Evolutionary conservation across 805 yeast species (phyloP).

Genomic region (Metschnikowia matae): DNA sequence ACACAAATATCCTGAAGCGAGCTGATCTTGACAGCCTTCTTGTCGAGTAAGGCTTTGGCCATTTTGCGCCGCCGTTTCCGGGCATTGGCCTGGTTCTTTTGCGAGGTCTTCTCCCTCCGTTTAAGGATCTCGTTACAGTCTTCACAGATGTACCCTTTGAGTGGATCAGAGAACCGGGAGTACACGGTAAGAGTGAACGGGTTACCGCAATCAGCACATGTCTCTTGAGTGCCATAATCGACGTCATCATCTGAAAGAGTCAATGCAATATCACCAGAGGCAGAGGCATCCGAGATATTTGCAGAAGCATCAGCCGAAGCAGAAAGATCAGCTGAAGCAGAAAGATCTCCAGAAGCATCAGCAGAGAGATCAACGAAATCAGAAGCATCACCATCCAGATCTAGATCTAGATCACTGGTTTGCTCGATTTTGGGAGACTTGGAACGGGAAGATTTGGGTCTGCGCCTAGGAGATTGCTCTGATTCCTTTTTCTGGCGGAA

Average conservation of each 20-base stretch:
- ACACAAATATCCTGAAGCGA: slow-evolving; percentile 83
- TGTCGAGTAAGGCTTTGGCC: slow-evolving; percentile 81
- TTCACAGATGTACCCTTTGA: slow-evolving; percentile 64
- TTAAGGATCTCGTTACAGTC: slow-evolving; percentile 47
- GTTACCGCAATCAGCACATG: slow-evolving; percentile 60
- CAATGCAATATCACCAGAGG: not conserved
- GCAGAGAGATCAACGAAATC: not conserved
- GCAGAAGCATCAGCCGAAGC: too few species aligned
- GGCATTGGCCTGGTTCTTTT: slow-evolving; percentile 55
- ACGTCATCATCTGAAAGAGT: slow-evolving; percentile 11
- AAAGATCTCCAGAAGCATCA: not conserved
- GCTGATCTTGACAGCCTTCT: slow-evolving; percentile 58
- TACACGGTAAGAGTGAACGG: slow-evolving; percentile 63
- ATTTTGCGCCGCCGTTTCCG: slow-evolving; percentile 71
- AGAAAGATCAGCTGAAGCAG: too few species aligned
- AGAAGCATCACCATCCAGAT: not conserved
- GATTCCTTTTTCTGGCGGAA: slow-evolving; percentile 45
- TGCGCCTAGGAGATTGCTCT: slow-evolving; percentile 31
- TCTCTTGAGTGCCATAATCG: slow-evolving; percentile 50
- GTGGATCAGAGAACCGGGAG: slow-evolving; percentile 48
- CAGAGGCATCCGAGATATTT: too few species aligned
- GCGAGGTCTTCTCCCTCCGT: slow-evolving; percentile 42
- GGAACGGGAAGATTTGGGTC: not conserved
- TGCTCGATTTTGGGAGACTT: slow-evolving; percentile 1
- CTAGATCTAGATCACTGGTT: slow-evolving; percentile 1